Base-by-base conservation (phyloP, 2,329 filamentous ascomycete species). In the Fusarium mundagurra region DNA sequence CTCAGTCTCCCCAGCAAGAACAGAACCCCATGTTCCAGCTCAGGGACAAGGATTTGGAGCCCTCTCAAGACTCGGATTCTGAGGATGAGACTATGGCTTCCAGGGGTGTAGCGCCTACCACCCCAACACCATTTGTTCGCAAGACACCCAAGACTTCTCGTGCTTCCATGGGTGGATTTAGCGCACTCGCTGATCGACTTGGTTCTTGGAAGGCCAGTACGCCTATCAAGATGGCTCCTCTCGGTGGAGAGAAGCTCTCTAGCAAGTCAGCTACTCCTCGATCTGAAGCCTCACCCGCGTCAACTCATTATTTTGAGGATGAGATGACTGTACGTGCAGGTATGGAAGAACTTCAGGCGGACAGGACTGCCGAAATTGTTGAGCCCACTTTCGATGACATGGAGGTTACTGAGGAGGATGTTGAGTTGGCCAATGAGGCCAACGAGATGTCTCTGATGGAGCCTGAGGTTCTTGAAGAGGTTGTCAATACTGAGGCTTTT, bases 141-240 rank as follows among this genome's bases (percentile, higher is more conserved):
- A 78, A 78, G 44, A 79, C 78, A 13, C 74, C 78, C 1, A 79
- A 69, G 47, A 51, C 61, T 14, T 78, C 80, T 31, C 77, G 81
- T 33, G 77, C 81, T 27, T 81, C 79, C 7, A 81, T 79, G 6
- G 76, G 83, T 72, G 90, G 90, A 5, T 92, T 93, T 71, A 92
- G 91, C 3, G 90, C 91, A 31, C 83, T 94, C 43, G 89, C 89
- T 8, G 84, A 88, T 43, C 88, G 92, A 76, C 83, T 94, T 9
- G 87, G 84, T 67, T 85, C 87, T 31, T 94, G 92, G 92, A 87
- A 87, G 72, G 86, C 91, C 3, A 85, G 85, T 31, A 92, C 89
- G 72, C 90, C 76, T 71, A 76, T 79, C 58, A 82, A 82, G 70
- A 76, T 76, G 69, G 70, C 68, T 16, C 58, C 69, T 27, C 45